phyloP scores from a whole-genome alignment of 441 rosid genomes.

The Manihot esculenta region DNA sequence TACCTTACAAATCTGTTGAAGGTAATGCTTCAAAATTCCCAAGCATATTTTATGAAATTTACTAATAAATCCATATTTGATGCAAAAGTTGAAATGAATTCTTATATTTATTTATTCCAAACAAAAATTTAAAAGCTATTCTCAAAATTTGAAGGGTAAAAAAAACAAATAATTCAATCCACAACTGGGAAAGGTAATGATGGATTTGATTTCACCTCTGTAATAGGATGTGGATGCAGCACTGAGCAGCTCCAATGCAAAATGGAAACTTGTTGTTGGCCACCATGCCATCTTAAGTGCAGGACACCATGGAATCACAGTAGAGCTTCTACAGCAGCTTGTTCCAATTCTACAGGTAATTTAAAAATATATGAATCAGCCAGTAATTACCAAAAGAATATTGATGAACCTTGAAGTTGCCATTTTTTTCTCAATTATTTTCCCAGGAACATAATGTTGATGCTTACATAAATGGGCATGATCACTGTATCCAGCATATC shows the following conservation, averaged over 20 bases:
- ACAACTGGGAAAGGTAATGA: not conserved
- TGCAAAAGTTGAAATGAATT: too few relatives aligned
- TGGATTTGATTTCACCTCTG: not conserved
- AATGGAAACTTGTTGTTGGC: conserved; percentile 43
- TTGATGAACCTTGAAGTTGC: not conserved
- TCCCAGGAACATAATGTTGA: conserved; percentile 34
- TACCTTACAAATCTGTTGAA: conserved; percentile 25
- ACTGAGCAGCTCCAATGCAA: conserved; percentile 31
- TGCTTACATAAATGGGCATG: conserved; percentile 55
- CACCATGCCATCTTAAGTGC: conserved; percentile 43
- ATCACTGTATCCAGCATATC: conserved; percentile 39
- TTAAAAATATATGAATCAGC: not conserved
- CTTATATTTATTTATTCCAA: too few relatives aligned
- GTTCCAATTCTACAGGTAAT: conserved; percentile 39
- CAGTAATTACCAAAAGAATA: not conserved
- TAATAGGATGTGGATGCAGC: conserved; percentile 33
- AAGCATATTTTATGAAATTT: too few relatives aligned
- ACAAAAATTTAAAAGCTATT: not conserved
- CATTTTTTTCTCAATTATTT: not conserved
- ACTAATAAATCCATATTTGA: too few relatives aligned
- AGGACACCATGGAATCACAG: conserved; percentile 39
- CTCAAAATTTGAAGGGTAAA: not conserved
- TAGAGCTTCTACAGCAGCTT: conserved; percentile 27
- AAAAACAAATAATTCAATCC: too few relatives aligned
- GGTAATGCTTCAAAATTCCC: conserved; percentile 17